A percentile compares a stretch with the other conserved stretches of the same genome.
phyloP scores from a whole-genome alignment of 495 filamentous ascomycete genomes.

The Astrothelium subdiscretum region DNA sequence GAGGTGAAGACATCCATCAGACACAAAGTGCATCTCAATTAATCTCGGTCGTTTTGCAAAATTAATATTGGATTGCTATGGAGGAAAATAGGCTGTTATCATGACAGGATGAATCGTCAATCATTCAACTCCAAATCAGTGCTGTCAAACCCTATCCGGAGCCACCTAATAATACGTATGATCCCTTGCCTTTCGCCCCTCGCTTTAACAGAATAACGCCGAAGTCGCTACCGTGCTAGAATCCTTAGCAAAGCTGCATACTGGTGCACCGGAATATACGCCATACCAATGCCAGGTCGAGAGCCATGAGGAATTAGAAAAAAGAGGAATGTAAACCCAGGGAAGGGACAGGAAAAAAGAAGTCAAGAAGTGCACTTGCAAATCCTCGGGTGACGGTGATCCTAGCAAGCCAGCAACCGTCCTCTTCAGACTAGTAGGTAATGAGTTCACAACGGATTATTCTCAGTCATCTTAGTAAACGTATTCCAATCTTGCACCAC shows the following conservation, averaged over 20 bases:
- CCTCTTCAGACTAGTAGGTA: neutral
- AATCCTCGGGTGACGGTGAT: no score
- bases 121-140: neutral
- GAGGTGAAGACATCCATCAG: no score
- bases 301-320: neutral
- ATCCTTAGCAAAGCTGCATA: neutral
- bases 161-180: neutral
- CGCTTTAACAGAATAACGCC: neutral
- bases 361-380: no score
- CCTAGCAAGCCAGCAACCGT: neutral
- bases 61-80: no score
- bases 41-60: no score
- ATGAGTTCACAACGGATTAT: neutral
- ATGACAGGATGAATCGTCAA: neutral
- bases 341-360: neutral
- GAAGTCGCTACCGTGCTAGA: neutral
- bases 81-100: no score
- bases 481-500: slow-evolving; percentile 72
- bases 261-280: no score
- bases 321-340: neutral
- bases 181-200: neutral
- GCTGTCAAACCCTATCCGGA: neutral
- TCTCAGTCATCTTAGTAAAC: slow-evolving; percentile 44
- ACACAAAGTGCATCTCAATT: no score
- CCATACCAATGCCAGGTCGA: neutral